Evolutionary conservation across 257 asterid species (phyloP).

Genomic region (Nicotiana attenuata): DNA sequence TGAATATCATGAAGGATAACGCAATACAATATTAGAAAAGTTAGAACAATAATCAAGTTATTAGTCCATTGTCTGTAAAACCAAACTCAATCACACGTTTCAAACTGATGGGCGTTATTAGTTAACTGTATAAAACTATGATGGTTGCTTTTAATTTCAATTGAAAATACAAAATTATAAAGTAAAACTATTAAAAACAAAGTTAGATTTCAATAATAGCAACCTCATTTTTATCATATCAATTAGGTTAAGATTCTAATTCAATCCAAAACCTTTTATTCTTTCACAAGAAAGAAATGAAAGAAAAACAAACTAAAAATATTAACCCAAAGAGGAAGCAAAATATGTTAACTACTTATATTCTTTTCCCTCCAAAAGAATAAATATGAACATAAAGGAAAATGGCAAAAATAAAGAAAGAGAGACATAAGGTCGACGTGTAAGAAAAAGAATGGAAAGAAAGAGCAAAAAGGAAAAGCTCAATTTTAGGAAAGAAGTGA

Average conservation of each 20-base stretch:
- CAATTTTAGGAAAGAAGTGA: background rate
- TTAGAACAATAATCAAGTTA: background rate
- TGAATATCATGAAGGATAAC: background rate
- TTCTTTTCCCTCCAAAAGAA: constrained; percentile 9
- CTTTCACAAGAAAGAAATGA: background rate
- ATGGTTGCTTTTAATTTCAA: background rate
- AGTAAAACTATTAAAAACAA: too few relatives aligned
- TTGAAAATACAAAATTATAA: too few relatives aligned
- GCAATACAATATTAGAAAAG: background rate
- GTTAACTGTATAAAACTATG: background rate
- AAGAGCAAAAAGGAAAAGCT: background rate
- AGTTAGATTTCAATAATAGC: too few relatives aligned
- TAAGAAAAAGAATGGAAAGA: constrained; percentile 5
- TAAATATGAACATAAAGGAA: background rate
- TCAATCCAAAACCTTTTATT: background rate
- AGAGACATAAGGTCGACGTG: constrained; percentile 15
- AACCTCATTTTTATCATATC: background rate
- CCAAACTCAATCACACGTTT: background rate
- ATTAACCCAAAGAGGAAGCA: background rate
- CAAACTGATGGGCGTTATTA: background rate
- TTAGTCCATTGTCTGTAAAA: background rate
- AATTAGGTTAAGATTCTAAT: background rate
- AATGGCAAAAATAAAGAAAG: background rate
- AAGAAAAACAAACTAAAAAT: background rate
- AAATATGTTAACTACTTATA: too few relatives aligned